Evolutionary conservation across 2,329 filamentous ascomycete species (phyloP), one percentile per base, ranked within the genome.

Genomic region (Lecanicillium sp.): DNA sequence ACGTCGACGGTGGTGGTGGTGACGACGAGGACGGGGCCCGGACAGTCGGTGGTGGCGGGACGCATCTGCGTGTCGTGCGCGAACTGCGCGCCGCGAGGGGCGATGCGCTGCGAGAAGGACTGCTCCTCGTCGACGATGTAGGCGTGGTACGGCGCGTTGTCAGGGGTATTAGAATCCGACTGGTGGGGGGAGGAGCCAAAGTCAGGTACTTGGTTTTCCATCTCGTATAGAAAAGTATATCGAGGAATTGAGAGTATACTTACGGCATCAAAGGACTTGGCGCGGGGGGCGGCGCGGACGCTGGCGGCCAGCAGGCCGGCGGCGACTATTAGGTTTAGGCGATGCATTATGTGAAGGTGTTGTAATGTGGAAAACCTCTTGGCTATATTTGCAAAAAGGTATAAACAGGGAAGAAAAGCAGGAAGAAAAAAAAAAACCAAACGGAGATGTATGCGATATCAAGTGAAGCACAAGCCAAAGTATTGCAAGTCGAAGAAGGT

Each of bases 1-100:
- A 48, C 45, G 32, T 48, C 45, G 19, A 48, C 24, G 10, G 45
- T 48, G 9, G 38, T 40, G 14, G 45, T 48, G 20, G 37, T 29
- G 15, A 48, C 45, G 38, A 36, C 14, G 45, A 36, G n/a, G 19
- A 35, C 21, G 1, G 29, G 29, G 5, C 23, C 44, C 14, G 35
- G 44, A 15, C 44, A 46, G 19, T 20, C 44, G 8, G 33, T 8
- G 5, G 12, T 21, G 9, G 21, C 35, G 5, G 35, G n/a, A n/a
- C n/a, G 35, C 32, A 15, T 27, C 21, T 27, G 21, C 12, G 15
- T 30, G 21, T 20, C 35, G 27, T 14, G 40, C 26, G 38, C 38
- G 20, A 23, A 19, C 17, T 42, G 26, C 27, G 12, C 32, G 14
- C 17, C 23, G 26, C 26, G 27, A 4, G 26, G 21, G 8, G 19